phyloP scores from a whole-genome alignment of 2,329 filamentous ascomycete species.

The Colletotrichum salicis region DNA sequence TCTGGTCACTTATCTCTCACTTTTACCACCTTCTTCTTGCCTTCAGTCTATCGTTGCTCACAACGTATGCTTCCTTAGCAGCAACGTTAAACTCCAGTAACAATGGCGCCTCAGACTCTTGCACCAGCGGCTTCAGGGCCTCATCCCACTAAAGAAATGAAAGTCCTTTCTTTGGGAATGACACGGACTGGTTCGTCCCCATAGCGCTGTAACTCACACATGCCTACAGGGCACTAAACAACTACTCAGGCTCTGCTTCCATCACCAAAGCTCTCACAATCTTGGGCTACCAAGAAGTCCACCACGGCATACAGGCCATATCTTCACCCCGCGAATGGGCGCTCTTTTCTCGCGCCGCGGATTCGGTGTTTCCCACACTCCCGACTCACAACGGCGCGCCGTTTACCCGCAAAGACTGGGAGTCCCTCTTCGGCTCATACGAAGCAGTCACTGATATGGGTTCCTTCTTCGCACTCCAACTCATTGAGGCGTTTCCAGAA shows the following conservation, averaged over 20 bases:
- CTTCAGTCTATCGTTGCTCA: too few species aligned
- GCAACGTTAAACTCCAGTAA: too few species aligned
- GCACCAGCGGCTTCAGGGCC: too few species aligned
- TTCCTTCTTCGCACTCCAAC: slow-evolving; percentile 39
- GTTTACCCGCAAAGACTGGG: slow-evolving; percentile 42
- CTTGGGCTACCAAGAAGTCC: slow-evolving; percentile 47
- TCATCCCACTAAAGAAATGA: too few species aligned
- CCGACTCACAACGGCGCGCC: slow-evolving; percentile 42
- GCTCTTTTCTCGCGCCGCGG: slow-evolving; percentile 42
- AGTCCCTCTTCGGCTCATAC: slow-evolving; percentile 42
- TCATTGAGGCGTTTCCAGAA: slow-evolving; percentile 45
- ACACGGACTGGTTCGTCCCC: too few species aligned
- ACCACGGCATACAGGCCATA: slow-evolving; percentile 38
- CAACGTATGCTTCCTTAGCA: too few species aligned
- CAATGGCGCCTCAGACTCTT: too few species aligned
- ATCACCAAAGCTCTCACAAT: slow-evolving; percentile 45
- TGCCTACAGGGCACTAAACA: too few species aligned
- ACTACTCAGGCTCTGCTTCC: slow-evolving; percentile 40
- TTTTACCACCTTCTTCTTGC: too few species aligned
- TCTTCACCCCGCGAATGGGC: slow-evolving; percentile 40
- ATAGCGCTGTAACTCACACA: too few species aligned
- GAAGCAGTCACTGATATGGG: slow-evolving; percentile 46
- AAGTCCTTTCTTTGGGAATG: too few species aligned
- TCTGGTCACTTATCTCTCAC: too few species aligned
- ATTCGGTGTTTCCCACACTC: slow-evolving; percentile 43